Evolutionary conservation across 2,329 filamentous ascomycete genomes (phyloP).

Genomic region (Cyanodermella asteris): DNA sequence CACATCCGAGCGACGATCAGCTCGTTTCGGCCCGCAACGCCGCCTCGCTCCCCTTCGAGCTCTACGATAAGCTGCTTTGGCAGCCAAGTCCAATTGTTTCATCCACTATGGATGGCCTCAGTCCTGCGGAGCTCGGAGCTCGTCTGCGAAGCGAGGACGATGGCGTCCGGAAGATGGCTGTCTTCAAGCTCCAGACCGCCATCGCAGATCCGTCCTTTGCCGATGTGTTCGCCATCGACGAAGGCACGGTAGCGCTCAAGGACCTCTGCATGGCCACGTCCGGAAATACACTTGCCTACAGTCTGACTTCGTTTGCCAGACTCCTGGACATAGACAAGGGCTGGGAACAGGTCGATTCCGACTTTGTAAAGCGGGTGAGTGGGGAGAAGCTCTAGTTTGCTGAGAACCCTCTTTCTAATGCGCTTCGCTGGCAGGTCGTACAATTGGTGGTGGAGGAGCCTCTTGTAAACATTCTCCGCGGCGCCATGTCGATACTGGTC

Average conservation of each 20-base stretch:
- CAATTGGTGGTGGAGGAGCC: conserved; percentile 88
- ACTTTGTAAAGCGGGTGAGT: conserved; percentile 36
- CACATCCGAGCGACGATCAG: too few species aligned
- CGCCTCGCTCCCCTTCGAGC: too few species aligned
- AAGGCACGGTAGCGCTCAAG: conserved; percentile 61
- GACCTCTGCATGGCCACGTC: conserved; percentile 64
- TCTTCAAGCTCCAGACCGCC: conserved; percentile 88
- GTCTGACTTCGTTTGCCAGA: conserved; percentile 67
- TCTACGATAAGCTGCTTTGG: too few species aligned
- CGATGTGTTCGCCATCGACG: conserved; percentile 82
- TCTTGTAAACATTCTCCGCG: conserved; percentile 87
- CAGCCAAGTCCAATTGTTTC: too few species aligned
- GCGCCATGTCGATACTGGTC: conserved; percentile 90
- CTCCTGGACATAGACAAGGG: conserved; percentile 92
- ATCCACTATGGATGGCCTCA: conserved; percentile 36
- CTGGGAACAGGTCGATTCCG: conserved; percentile 48
- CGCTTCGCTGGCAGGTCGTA: conserved; percentile 36
- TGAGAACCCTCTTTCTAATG: neutral
- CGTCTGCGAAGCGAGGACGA: conserved; percentile 48
- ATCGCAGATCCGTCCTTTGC: conserved; percentile 94
- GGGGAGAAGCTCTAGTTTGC: conserved; percentile 3
- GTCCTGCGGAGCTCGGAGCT: conserved; percentile 34
- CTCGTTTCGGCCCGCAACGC: too few species aligned
- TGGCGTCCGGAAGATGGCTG: conserved; percentile 90
- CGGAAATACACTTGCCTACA: conserved; percentile 90